Conservation (phyloP, 768 basidiomycete species). For the Amanita pseudoporphyria region DNA sequence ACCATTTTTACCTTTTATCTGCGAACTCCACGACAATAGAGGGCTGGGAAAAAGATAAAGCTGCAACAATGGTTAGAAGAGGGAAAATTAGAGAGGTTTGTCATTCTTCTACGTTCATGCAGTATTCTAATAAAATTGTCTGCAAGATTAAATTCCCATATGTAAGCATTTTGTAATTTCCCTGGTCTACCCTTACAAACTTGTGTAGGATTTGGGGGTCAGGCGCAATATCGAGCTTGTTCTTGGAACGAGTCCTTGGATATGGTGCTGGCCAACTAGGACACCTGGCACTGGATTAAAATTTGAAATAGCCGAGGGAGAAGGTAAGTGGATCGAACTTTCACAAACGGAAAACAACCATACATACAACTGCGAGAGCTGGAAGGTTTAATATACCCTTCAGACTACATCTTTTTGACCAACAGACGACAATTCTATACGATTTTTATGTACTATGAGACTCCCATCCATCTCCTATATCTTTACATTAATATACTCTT, state of each 20-base stretch:
- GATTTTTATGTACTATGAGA: not conserved
- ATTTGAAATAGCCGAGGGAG: constrained; percentile 59
- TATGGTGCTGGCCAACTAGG: constrained; percentile 80
- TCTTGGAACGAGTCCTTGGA: constrained; percentile 60
- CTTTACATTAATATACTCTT: not conserved
- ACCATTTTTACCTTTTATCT: constrained; percentile 71
- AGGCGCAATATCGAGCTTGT: constrained; percentile 67
- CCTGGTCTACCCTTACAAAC: constrained; percentile 9
- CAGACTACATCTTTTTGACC: not conserved
- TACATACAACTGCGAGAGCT: not conserved
- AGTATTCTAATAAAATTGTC: constrained; percentile 3
- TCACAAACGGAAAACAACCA: constrained; percentile 9
- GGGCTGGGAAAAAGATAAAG: constrained; percentile 96
- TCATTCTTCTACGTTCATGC: constrained; percentile 1
- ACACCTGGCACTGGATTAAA: constrained; percentile 65
- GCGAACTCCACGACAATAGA: constrained; percentile 94
- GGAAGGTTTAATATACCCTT: not conserved
- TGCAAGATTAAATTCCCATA: constrained; percentile 85
- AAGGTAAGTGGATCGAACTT: constrained; percentile 66
- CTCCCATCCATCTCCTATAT: not conserved
- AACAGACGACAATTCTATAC: not conserved
- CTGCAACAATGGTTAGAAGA: constrained; percentile 69
- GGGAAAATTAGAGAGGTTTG: constrained; percentile 78
- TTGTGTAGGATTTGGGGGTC: constrained; percentile 66
- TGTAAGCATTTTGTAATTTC: constrained; percentile 32